phyloP scores from a whole-genome alignment of 1,284 basidiomycete genomes.

The Ustilago sp. region DNA sequence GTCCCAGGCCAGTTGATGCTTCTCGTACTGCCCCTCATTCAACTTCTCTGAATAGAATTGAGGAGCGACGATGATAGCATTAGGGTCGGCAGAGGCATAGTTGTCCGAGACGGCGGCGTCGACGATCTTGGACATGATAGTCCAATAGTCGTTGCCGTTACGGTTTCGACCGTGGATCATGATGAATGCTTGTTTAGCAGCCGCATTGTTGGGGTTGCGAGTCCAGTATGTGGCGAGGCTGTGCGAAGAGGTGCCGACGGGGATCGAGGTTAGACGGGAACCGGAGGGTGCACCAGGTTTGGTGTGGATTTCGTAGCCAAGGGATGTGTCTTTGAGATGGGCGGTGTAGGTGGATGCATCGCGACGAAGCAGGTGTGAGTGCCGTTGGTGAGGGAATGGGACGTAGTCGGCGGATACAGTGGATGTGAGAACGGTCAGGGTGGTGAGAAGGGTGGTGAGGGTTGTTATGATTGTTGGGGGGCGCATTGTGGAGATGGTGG shows the following conservation, averaged over 20 bases:
- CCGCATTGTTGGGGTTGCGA: conserved; percentile 21
- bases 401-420: conserved; percentile 16
- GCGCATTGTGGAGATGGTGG: conserved; percentile 1
- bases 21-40: conserved; percentile 60
- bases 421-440: neutral
- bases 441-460: conserved; percentile 11
- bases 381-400: conserved; percentile 14
- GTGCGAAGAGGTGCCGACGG: conserved; percentile 37
- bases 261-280: conserved; percentile 41
- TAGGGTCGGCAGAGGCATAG: conserved; percentile 31
- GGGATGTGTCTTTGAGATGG: conserved; percentile 15
- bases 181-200: conserved; percentile 59
- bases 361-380: conserved; percentile 13
- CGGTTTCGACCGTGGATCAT: conserved; percentile 67
- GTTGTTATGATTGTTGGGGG: conserved; percentile 3
- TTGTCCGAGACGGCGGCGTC: conserved; percentile 40
- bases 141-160: conserved; percentile 61
- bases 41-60: conserved; percentile 58
- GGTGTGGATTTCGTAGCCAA: conserved; percentile 50
- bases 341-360: conserved; percentile 50
- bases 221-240: conserved; percentile 59
- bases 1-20: conserved; percentile 59
- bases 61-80: conserved; percentile 62
- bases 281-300: conserved; percentile 48
- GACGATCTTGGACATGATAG: conserved; percentile 57